Percentiles rank a stretch among this genome's conserved stretches.
Evolutionary conservation across 2,329 filamentous ascomycete genomes (phyloP).

Genomic region (Trichophyton benhamiae): DNA sequence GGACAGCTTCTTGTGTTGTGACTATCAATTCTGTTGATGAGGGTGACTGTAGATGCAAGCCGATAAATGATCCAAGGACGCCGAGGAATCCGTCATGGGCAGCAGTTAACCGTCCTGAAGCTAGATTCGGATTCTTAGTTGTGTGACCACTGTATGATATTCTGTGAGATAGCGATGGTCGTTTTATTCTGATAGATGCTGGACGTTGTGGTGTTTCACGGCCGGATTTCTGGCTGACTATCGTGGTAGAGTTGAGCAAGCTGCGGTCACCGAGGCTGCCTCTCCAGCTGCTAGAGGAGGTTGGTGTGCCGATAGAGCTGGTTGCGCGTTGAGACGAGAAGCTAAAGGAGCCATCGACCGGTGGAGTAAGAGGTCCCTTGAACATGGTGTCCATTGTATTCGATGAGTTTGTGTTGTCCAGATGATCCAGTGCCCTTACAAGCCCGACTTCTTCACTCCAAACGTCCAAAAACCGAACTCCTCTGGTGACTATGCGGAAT

Average conservation of each 20-base stretch:
- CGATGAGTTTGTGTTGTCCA: constrained; percentile 20
- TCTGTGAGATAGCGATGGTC: constrained; percentile 53
- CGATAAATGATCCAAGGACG: constrained; percentile 85
- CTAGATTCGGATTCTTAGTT: constrained; percentile 56
- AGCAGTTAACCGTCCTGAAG: constrained; percentile 66
- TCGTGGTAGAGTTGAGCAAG: constrained; percentile 3
- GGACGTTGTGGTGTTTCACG: constrained; percentile 14
- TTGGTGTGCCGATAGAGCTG: background rate
- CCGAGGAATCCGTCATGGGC: constrained; percentile 84
- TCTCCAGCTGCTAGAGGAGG: constrained; percentile 1
- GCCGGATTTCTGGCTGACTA: constrained; percentile 17
- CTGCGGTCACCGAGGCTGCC: background rate
- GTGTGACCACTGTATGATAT: constrained; percentile 61
- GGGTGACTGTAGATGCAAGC: constrained; percentile 83
- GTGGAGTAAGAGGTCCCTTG: constrained; percentile 26
- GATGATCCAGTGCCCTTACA: constrained; percentile 29
- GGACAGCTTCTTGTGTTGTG: constrained; percentile 71
- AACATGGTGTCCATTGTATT: constrained; percentile 14
- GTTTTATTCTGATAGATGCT: constrained; percentile 32
- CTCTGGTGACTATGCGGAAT: constrained; percentile 85
- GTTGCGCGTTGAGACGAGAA: background rate
- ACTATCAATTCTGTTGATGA: constrained; percentile 70
- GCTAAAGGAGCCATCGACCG: constrained; percentile 26
- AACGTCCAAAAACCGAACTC: constrained; percentile 77
- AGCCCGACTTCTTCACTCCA: constrained; percentile 50